Evolutionary conservation across 1,139 yeast species (phyloP).

Genomic region (Taphrina flavorubra): DNA sequence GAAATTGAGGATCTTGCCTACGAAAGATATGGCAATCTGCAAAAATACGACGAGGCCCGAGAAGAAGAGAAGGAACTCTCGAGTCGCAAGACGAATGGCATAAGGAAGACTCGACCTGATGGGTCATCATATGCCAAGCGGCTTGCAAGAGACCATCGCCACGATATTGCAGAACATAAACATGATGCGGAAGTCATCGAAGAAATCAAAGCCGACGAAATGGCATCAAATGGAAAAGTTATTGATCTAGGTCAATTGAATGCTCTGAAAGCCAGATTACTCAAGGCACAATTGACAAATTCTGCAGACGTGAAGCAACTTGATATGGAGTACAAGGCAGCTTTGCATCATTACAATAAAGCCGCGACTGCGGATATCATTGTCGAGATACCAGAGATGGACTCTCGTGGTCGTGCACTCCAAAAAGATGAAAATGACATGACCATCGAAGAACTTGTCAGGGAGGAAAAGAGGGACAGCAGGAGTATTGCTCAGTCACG

Average conservation of each 20-base stretch:
- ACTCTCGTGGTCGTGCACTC: slow-evolving; percentile 43
- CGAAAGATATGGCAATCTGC: slow-evolving; percentile 49
- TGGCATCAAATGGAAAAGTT: slow-evolving; percentile 13
- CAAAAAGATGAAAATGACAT: slow-evolving; percentile 48
- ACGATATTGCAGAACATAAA: slow-evolving; percentile 6
- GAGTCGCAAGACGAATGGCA: slow-evolving; percentile 46
- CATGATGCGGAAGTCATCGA: slow-evolving; percentile 25
- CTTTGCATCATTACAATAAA: slow-evolving; percentile 36
- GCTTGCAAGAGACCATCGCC: slow-evolving; percentile 25
- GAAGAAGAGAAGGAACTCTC: slow-evolving; percentile 51
- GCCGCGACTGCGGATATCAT: slow-evolving; percentile 24
- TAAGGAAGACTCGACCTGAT: slow-evolving; percentile 40
- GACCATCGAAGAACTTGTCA: slow-evolving; percentile 54
- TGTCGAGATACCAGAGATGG: slow-evolving; percentile 44
- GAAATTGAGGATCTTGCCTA: slow-evolving; percentile 49
- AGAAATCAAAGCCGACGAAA: slow-evolving; percentile 34
- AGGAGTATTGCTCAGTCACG: slow-evolving; percentile 48
- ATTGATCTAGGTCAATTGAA: slow-evolving; percentile 38
- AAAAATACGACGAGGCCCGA: slow-evolving; percentile 49
- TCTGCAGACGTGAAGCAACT: slow-evolving; percentile 48
- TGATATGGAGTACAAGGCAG: slow-evolving; percentile 50
- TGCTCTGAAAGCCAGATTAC: slow-evolving; percentile 51
- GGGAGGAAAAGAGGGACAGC: slow-evolving; percentile 52
- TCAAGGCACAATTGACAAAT: slow-evolving; percentile 53
- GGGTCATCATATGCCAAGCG: slow-evolving; percentile 44